These are phyloP conservation scores for Physcomitrium patens DNA, from an alignment of 225 moss, liverwort and hornwort species.

Conservation along the genomic window DNA sequence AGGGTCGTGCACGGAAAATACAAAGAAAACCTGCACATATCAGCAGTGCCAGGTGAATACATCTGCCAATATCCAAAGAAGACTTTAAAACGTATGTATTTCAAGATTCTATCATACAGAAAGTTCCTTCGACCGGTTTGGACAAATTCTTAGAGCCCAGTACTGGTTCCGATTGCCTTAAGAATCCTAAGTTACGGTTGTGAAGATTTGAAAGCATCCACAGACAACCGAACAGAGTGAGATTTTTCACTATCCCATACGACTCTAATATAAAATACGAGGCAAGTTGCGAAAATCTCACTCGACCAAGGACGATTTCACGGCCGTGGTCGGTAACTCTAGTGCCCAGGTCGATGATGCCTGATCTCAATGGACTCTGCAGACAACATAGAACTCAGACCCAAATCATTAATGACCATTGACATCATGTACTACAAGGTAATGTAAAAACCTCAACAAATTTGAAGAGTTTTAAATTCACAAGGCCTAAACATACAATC, in stretches of 20 bases:
- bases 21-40: constrained; percentile 69
- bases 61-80: not conserved
- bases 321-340: constrained; percentile 83
- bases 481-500: not conserved
- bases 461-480: too few relatives aligned
- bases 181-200: too few relatives aligned
- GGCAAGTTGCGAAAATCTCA: constrained; percentile 25
- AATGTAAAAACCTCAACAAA: too few relatives aligned
- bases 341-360: constrained; percentile 76
- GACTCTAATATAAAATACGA: not conserved
- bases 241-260: not conserved
- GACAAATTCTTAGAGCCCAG: not conserved
- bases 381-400: not conserved
- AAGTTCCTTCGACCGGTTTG: not conserved
- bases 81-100: not conserved
- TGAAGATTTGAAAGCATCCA: too few relatives aligned
- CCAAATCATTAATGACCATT: too few relatives aligned
- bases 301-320: constrained; percentile 69
- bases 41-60: not conserved
- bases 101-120: constrained; percentile 2
- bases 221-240: not conserved
- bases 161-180: too few relatives aligned
- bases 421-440: too few relatives aligned
- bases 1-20: constrained; percentile 81
- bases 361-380: constrained; percentile 68